Percentiles rank a stretch among this genome's conserved stretches.
Conservation (phyloP, 2,329 filamentous ascomycete species). For the Diaporthe ampelina region DNA sequence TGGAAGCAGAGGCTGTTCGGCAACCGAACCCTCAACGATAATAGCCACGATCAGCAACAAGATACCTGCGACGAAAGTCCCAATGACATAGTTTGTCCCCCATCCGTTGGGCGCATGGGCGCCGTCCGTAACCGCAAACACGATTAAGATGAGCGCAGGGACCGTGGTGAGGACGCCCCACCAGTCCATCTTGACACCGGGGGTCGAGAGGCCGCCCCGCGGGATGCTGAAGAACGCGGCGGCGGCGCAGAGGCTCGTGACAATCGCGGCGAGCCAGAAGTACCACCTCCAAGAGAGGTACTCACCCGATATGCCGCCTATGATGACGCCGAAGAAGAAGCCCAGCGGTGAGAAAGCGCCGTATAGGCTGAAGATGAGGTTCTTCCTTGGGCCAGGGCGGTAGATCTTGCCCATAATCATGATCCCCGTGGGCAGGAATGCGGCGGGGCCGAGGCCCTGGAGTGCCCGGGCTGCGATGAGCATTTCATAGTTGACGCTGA, state of each 20-base stretch:
- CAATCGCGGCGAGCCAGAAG: conserved; percentile 73
- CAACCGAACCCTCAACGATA: conserved; percentile 81
- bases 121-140: conserved; percentile 82
- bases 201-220: conserved; percentile 44
- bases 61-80: conserved; percentile 74
- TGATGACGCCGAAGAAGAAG: conserved; percentile 76
- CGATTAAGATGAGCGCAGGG: conserved; percentile 75
- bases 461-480: conserved; percentile 80
- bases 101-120: conserved; percentile 78
- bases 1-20: conserved; percentile 77
- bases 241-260: conserved; percentile 61
- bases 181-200: conserved; percentile 74
- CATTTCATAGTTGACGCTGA: conserved; percentile 77
- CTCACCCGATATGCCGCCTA: conserved; percentile 73
- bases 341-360: conserved; percentile 70
- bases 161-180: conserved; percentile 72
- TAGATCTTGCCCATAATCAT: conserved; percentile 79
- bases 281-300: conserved; percentile 77
- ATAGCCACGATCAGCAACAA: conserved; percentile 71
- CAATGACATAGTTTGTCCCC: conserved; percentile 79
- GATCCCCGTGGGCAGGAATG: conserved; percentile 78
- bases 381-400: conserved; percentile 79
- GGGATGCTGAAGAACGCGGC: conserved; percentile 59
- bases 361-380: conserved; percentile 73
- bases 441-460: conserved; percentile 80